Base-by-base conservation (phyloP, 2,329 filamentous ascomycete species). In the Ophiostoma triangulosporum region DNA sequence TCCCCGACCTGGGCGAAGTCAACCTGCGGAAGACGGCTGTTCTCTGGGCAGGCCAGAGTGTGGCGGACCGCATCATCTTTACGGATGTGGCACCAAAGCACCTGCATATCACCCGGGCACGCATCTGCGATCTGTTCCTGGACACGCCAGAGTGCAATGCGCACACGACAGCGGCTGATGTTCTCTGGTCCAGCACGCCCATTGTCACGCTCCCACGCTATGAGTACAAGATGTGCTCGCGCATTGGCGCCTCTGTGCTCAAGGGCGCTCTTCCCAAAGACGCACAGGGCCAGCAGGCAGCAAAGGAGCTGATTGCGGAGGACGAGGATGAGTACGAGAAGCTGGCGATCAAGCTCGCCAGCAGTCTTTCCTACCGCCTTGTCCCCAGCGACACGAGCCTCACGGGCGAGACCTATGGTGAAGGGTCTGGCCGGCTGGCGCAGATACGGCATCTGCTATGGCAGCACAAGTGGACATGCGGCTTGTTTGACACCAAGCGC, bases 101-200 rank as follows among this genome's bases (percentile, higher is more conserved):
- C 60, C 81, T 90, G 59, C 93, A 98, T 67, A 98, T 98, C 60
- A 84, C 88, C 6, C 83, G 93, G 32, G 93, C 93, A 6, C 81
- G 90, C 22, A 81, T 98, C 27, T 91, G 91, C 64, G 93, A 98
- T 68, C 73, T 98, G 6, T 97, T 98, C 64, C 78, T 98, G 14
- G 93, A 98, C 68, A 98, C 93, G 0, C 90, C 93, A 1, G 93
- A 98, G 68, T 98, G 93, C 69, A 98, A 98, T 64, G 93, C 90
- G 1, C 93, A 98, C 67, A 98, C 93, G 1, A 98, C 93, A 1
- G 93, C 93, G 2, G 94, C 93, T 12, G 93, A 98, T 63, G 85
- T 97, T 1, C 74, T 98, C 6, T 98, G 93, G 93, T 94, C 87
- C 51, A 94, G 90, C 61, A 97, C 93, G 0, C 93, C 93, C 5